A percentile compares a stretch with the other conserved stretches of the same genome.
Conservation (phyloP, 176 grass and related monocot species). For the Oryza meyeriana region DNA sequence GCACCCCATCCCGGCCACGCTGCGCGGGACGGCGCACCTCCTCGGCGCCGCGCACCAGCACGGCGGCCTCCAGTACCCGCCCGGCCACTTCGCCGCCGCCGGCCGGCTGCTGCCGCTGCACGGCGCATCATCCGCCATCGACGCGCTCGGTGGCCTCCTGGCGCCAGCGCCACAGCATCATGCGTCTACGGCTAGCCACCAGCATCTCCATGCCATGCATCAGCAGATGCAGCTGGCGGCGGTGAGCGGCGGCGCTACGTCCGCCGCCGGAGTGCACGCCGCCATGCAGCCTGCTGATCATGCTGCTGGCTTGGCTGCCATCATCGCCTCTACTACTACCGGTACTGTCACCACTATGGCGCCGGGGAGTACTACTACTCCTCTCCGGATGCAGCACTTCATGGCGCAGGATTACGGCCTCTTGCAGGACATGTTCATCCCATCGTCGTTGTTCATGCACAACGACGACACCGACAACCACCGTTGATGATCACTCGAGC, state of each 20-base stretch:
- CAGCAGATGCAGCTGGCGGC: slow-evolving; percentile 1
- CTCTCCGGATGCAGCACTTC: slow-evolving; percentile 55
- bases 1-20: slow-evolving; percentile 69
- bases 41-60: slow-evolving; percentile 35
- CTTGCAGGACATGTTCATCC: slow-evolving; percentile 76
- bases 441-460: slow-evolving; percentile 62
- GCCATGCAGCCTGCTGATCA: not conserved
- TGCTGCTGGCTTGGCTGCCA: not conserved
- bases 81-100: slow-evolving; percentile 7
- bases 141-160: slow-evolving; percentile 22
- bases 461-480: not conserved
- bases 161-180: not conserved
- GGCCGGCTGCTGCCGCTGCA: slow-evolving; percentile 4
- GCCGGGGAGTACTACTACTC: not conserved
- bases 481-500: slow-evolving; percentile 18
- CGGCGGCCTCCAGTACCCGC: not conserved
- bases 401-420: slow-evolving; percentile 73
- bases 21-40: slow-evolving; percentile 63
- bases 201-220: slow-evolving; percentile 24
- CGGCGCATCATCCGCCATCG: not conserved
- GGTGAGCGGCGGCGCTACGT: not conserved
- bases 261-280: slow-evolving; percentile 19
- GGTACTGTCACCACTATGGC: not conserved
- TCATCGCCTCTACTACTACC: not conserved
- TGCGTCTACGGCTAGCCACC: no score